These are phyloP conservation scores for Lipomyces spencermartinsiae DNA, from an alignment of 805 yeast species.

Conservation along the genomic window DNA sequence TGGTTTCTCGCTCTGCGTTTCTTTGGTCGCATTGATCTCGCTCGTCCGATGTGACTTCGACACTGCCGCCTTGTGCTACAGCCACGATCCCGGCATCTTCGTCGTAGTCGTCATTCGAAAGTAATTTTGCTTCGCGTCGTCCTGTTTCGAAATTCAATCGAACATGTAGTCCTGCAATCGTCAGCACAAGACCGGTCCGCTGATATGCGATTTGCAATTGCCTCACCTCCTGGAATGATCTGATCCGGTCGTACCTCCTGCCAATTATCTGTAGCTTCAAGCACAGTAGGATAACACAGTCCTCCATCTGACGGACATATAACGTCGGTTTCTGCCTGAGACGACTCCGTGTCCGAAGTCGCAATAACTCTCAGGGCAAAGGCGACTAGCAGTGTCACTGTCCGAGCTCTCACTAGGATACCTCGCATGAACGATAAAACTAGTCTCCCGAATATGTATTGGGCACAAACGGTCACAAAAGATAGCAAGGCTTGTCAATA, in stretches of 20 bases:
- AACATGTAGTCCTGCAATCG: constrained; percentile 66
- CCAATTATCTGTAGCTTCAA: constrained; percentile 74
- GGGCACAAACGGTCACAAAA: background rate
- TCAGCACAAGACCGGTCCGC: background rate
- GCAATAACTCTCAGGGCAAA: background rate
- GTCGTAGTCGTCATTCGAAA: constrained; percentile 46
- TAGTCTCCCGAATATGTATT: background rate
- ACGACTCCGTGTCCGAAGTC: background rate
- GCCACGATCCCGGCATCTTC: constrained; percentile 36
- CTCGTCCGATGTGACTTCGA: background rate
- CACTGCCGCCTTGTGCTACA: constrained; percentile 29
- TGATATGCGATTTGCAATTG: background rate
- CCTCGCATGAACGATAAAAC: constrained; percentile 2
- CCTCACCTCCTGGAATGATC: constrained; percentile 61
- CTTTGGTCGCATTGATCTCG: background rate
- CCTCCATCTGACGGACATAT: constrained; percentile 5
- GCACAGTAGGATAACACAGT: constrained; percentile 45
- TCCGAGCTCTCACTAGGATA: background rate
- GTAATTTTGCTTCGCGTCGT: constrained; percentile 68
- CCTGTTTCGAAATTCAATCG: constrained; percentile 77
- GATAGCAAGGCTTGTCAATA: background rate
- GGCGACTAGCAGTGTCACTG: background rate
- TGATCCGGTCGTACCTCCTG: constrained; percentile 72
- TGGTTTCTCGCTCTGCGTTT: constrained; percentile 13
- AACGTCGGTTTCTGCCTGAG: background rate